Percentiles rank a stretch among this genome's conserved stretches.
Evolutionary conservation across 1,139 yeast species (phyloP).

Genomic region (Lodderomyces elongisporus): DNA sequence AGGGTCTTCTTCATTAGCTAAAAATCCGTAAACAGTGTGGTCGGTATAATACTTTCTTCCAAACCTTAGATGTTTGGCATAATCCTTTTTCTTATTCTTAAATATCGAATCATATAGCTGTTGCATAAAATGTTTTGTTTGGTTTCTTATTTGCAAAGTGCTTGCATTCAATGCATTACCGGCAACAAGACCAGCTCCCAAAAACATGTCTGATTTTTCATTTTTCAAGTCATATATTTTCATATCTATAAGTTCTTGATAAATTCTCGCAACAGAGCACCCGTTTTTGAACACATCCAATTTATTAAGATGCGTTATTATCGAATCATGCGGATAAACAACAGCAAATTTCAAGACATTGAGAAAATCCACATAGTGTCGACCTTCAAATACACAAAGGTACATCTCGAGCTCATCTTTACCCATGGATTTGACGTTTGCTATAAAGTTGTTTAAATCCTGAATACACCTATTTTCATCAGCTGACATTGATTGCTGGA

Average conservation of each 20-base stretch:
- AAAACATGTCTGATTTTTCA: constrained; percentile 23
- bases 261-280: constrained; percentile 14
- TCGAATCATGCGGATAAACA: constrained; percentile 31
- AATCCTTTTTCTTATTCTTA: constrained; percentile 18
- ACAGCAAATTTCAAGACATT: constrained; percentile 28
- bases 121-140: too few relatives aligned
- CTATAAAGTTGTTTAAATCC: constrained; percentile 15
- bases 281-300: constrained; percentile 15
- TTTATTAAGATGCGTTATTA: constrained; percentile 14
- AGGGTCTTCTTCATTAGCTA: constrained; percentile 3
- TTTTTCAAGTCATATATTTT: constrained; percentile 20
- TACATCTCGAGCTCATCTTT: constrained; percentile 22
- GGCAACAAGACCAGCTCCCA: constrained; percentile 27
- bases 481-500: constrained; percentile 13
- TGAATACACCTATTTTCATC: constrained; percentile 8
- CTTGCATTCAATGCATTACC: constrained; percentile 15
- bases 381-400: constrained; percentile 34
- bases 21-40: constrained; percentile 26
- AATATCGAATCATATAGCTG: too few relatives aligned
- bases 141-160: constrained; percentile 2
- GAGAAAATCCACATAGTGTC: constrained; percentile 19
- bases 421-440: constrained; percentile 12
- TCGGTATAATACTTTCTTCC: constrained; percentile 21
- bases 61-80: constrained; percentile 25
- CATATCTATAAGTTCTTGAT: constrained; percentile 17